phyloP scores from a whole-genome alignment of 805 yeast genomes.

The Sporopachydermia quercuum region DNA sequence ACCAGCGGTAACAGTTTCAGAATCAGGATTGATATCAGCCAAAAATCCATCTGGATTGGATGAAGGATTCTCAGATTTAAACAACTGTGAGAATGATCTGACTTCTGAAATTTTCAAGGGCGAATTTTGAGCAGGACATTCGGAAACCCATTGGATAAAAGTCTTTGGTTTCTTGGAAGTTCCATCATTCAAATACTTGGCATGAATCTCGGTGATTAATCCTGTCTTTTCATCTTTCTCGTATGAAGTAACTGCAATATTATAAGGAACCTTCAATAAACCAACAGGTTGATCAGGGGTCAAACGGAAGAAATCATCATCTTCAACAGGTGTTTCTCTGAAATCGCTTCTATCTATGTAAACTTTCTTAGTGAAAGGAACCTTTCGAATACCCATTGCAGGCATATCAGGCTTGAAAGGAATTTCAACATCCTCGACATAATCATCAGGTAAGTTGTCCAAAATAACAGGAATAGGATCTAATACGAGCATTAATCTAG shows the following conservation, averaged over 20 bases:
- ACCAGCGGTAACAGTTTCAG: conserved; percentile 49
- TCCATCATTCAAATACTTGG: conserved; percentile 58
- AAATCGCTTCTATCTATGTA: conserved; percentile 86
- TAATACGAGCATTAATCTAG: conserved; percentile 85
- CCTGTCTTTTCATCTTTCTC: conserved; percentile 48
- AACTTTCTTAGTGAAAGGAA: conserved; percentile 62
- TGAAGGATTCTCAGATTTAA: conserved; percentile 82
- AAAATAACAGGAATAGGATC: conserved; percentile 76
- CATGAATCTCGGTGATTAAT: conserved; percentile 53
- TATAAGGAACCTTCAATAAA: conserved; percentile 77
- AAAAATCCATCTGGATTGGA: conserved; percentile 80
- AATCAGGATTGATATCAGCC: conserved; percentile 66
- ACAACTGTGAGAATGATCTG: conserved; percentile 75
- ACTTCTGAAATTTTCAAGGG: conserved; percentile 61
- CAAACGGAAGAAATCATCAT: conserved; percentile 74
- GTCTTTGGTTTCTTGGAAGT: conserved; percentile 77
- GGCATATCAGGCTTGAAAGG: conserved; percentile 85
- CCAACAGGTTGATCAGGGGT: conserved; percentile 95
- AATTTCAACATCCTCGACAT: conserved; percentile 51
- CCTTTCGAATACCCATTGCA: conserved; percentile 57
- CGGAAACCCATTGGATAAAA: conserved; percentile 92
- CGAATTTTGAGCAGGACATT: conserved; percentile 39
- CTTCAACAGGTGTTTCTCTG: conserved; percentile 39
- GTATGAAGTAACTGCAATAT: conserved; percentile 52
- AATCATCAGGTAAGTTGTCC: conserved; percentile 69